Base-by-base conservation (phyloP, 1,284 basidiomycete species). In the Sutorius eximius region DNA sequence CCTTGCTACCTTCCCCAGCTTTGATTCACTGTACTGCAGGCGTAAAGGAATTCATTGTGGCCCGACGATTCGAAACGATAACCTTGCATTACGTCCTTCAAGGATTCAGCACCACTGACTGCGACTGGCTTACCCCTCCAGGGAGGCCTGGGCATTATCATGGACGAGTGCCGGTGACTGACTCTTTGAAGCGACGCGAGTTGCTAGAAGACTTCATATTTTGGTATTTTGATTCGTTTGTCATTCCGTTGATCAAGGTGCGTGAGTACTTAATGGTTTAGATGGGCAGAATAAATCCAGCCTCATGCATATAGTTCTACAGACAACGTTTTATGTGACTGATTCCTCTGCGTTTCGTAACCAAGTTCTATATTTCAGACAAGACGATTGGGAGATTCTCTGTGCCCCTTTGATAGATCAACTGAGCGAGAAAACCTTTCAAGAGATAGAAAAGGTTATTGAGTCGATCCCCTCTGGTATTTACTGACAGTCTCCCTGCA, bases 311-410 rank as follows among this genome's bases (percentile, higher is more conserved):
- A 22, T 32, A 29, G 38, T 43, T 7, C 57, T 27, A 33, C 48
- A 97, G 91, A 93, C 93, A 0, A 89, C 89, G 0, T 99, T 98
- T 73, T 98, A 98, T 69, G 81, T 92, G 40, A 99, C 97, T 0
- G 94, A 99, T 62, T 93, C 95, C 0, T 87, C 89, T 6, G 89
- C 87, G 2, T 94, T 89, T 61, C 81, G 89, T n/a, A 93, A 96
- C 61, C 83, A 86, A 49, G 82, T 95, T 0, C 75, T 98, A 0
- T 99, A 96, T 70, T 99, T 97, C 67, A 83, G 93, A 9, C 94
- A 98, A 55, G 93, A 95, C 54, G 94, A 96, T 61, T 99, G 97
- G 97, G 77, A 81, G n/a, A 75, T 73, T 3, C 78, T 98, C 5
- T 95, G 92, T 52, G 75, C 78, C 2, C 97, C 97, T 0, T 78